phyloP scores from a whole-genome alignment of 371 early-diverging fungal species.

The Haplosporangium sp. region DNA sequence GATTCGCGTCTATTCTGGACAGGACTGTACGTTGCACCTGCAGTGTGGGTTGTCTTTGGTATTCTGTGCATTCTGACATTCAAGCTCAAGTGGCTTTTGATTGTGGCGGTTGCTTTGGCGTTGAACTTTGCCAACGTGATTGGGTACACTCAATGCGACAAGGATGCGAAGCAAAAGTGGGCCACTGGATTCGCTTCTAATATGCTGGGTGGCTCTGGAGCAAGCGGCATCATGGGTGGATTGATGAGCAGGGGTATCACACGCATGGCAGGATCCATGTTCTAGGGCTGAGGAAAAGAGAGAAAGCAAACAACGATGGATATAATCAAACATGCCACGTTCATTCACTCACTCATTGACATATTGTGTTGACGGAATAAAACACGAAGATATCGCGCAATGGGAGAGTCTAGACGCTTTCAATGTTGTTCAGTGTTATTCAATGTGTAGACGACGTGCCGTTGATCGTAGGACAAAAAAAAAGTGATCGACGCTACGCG shows the following conservation, averaged over 20 bases:
- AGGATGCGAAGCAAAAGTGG: slow-evolving; percentile 86
- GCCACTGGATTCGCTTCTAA: slow-evolving; percentile 50
- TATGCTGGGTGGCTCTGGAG: slow-evolving; percentile 42
- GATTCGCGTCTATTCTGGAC: slow-evolving; percentile 95
- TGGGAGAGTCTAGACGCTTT: no score
- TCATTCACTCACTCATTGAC: not conserved
- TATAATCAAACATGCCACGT: not conserved
- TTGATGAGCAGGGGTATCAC: slow-evolving; percentile 51
- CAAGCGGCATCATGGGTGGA: slow-evolving; percentile 43
- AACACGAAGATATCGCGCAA: no score
- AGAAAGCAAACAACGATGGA: not conserved
- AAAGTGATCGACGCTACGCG: no score
- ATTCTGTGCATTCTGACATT: slow-evolving; percentile 77
- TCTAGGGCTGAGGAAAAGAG: not conserved
- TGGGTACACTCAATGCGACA: slow-evolving; percentile 96
- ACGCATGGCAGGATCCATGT: slow-evolving; percentile 52
- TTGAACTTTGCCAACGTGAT: slow-evolving; percentile 91
- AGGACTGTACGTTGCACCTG: slow-evolving; percentile 87
- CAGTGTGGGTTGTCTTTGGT: slow-evolving; percentile 86
- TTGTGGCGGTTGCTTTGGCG: slow-evolving; percentile 85
- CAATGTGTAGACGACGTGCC: no score
- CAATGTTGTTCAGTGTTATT: no score
- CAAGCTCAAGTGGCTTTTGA: slow-evolving; percentile 83
- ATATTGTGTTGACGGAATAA: no score
- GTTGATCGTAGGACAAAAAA: no score